A percentile compares a stretch with the other conserved stretches of the same genome.
Conservation (phyloP, 306 rosid species). For the Coriaria nepalensis region DNA sequence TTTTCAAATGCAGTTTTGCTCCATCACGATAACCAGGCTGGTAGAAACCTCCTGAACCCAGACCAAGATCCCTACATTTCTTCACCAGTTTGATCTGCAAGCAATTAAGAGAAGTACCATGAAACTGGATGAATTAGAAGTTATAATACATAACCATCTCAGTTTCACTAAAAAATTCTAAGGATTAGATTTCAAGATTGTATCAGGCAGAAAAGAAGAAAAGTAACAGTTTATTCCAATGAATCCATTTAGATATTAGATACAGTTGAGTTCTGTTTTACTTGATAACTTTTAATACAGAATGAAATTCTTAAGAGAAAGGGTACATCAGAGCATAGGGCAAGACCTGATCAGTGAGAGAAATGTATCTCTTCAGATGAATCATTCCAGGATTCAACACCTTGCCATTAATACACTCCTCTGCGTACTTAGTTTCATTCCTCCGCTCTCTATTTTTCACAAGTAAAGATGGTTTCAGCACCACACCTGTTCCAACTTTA, state of each 20-base stretch:
- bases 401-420: neutral
- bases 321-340: too few relatives aligned
- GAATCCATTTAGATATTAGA: too few relatives aligned
- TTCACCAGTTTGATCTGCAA: conserved; percentile 36
- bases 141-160: too few relatives aligned
- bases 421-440: conserved; percentile 18
- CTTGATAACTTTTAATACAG: too few relatives aligned
- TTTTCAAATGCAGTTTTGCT: conserved; percentile 38
- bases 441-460: conserved; percentile 33
- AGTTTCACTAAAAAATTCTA: too few relatives aligned
- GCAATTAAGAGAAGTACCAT: neutral
- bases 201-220: too few relatives aligned
- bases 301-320: neutral
- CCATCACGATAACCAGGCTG: conserved; percentile 61
- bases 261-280: too few relatives aligned
- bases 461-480: conserved; percentile 25
- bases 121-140: neutral
- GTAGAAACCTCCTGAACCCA: conserved; percentile 67
- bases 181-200: too few relatives aligned
- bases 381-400: conserved; percentile 53
- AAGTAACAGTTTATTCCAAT: too few relatives aligned
- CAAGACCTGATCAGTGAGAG: conserved; percentile 41
- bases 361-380: conserved; percentile 30
- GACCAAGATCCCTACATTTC: conserved; percentile 38
- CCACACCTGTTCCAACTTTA: neutral